Evolutionary conservation across 2,329 filamentous ascomycete genomes (phyloP).

Genomic region (Xylaria digitata): DNA sequence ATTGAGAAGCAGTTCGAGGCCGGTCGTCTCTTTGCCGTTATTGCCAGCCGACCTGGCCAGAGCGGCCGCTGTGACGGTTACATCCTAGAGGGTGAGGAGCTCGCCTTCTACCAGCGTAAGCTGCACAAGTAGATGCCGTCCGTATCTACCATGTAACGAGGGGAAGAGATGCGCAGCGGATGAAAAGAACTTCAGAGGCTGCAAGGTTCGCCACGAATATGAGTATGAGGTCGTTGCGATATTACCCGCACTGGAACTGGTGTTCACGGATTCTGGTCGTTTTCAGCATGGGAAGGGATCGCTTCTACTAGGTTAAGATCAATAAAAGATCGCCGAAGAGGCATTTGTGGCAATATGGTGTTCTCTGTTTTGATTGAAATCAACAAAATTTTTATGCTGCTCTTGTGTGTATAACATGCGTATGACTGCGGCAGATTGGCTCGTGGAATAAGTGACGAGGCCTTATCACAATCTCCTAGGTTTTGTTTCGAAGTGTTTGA

Average conservation of each 20-base stretch:
- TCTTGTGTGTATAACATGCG: not conserved
- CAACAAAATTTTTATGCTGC: slow-evolving; percentile 16
- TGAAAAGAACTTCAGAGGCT: slow-evolving; percentile 35
- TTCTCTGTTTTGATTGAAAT: slow-evolving; percentile 29
- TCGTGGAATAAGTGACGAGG: not conserved
- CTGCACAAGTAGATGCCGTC: slow-evolving; percentile 86
- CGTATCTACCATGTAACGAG: slow-evolving; percentile 24
- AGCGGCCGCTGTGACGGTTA: slow-evolving; percentile 97
- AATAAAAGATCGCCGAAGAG: slow-evolving; percentile 51
- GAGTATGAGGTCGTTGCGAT: slow-evolving; percentile 45
- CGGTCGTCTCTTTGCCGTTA: slow-evolving; percentile 93
- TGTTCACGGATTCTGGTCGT: slow-evolving; percentile 53
- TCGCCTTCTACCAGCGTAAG: slow-evolving; percentile 99
- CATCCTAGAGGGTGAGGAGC: slow-evolving; percentile 98
- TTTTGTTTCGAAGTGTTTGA: not conserved
- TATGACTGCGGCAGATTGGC: not conserved
- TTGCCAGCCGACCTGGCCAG: slow-evolving; percentile 95
- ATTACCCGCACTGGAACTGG: slow-evolving; percentile 50
- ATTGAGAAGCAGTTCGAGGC: slow-evolving; percentile 99
- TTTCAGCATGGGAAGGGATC: slow-evolving; percentile 51
- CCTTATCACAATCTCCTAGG: not conserved
- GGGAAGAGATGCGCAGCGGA: slow-evolving; percentile 32
- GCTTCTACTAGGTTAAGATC: slow-evolving; percentile 50
- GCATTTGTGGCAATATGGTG: slow-evolving; percentile 35
- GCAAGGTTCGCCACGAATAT: slow-evolving; percentile 36